Evolutionary conservation across 352 stramenopile genomes (phyloP), one percentile per base, ranked within the genome.

Genomic region (Phytophthora litchii): DNA sequence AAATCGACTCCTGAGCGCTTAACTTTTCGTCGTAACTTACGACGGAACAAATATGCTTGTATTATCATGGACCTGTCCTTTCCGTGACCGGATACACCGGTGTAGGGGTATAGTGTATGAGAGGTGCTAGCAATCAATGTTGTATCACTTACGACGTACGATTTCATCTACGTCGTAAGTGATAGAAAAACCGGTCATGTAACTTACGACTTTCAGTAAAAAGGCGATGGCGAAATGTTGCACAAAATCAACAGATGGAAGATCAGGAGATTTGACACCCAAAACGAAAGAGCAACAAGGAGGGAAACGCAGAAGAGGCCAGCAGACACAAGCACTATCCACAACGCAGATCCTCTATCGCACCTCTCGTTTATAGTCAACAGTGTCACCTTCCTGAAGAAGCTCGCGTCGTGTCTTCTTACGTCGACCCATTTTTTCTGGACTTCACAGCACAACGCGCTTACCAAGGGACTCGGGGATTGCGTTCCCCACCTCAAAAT

Each of bases 11-110:
- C 10, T n/a, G 38, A 31, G 29, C 38, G 1, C 2, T 20, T 34
- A 20, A 34, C 1, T 13, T 47, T 47, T 47, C 20, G 41, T 47
- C 41, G 21, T 47, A 47, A 47, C 41, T 47, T 47, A 34, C 41
- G 41, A 20, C 41, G 19, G 3, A 6, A 31, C 23, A 45, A 45
- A 34, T 47, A 47, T 13, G 0, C 12, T 20, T 3, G 41, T 7
- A 12, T 36, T 49, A 36, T 21, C 23, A 49, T 37, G 3, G 42
- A 36, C 4, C 7, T 36, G 42, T 12, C 14, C 17, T 36, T 12
- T 49, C 25, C 41, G 34, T 14, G 14, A 21, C 12, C 32, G 13
- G 23, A 35, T 49, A 23, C 21, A 49, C n/a, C 5, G 21, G 8
- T 3, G 7, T 36, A n/a, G 42, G 23, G 8, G 42, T 36, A 49